phyloP scores from a whole-genome alignment of 495 filamentous ascomycete species.

The Friedmanniomyces simplex region DNA sequence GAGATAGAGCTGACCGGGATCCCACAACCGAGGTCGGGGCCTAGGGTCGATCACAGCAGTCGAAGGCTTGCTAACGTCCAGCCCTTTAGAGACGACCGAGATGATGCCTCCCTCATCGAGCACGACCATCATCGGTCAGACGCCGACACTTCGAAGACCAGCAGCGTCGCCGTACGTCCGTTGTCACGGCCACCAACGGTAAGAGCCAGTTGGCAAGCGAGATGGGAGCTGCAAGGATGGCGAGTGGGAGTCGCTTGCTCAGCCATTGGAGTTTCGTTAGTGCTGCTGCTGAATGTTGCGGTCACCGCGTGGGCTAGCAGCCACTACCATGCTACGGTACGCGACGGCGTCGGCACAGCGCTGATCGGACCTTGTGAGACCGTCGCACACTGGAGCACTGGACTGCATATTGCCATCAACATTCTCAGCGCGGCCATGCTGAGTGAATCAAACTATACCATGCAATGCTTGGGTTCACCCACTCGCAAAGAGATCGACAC shows the following conservation, averaged over 20 bases:
- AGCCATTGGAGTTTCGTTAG: neutral
- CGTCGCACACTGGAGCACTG: neutral
- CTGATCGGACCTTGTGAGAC: neutral
- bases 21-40: too few relatives aligned
- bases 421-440: constrained; percentile 12
- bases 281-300: neutral
- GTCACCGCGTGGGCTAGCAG: neutral
- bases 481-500: constrained; percentile 13
- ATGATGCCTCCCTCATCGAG: too few relatives aligned
- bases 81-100: too few relatives aligned
- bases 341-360: neutral
- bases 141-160: too few relatives aligned
- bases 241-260: neutral
- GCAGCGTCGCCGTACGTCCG: too few relatives aligned
- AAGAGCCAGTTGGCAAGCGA: too few relatives aligned
- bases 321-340: neutral
- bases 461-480: constrained; percentile 11
- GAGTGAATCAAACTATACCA: constrained; percentile 7
- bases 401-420: constrained; percentile 6
- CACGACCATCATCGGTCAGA: too few relatives aligned
- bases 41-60: too few relatives aligned
- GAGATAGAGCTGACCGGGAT: too few relatives aligned
- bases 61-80: too few relatives aligned
- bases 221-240: neutral
- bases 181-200: too few relatives aligned